Base-by-base conservation (phyloP, 2,329 filamentous ascomycete genomes). In the Golovinomyces cichoracearum region DNA sequence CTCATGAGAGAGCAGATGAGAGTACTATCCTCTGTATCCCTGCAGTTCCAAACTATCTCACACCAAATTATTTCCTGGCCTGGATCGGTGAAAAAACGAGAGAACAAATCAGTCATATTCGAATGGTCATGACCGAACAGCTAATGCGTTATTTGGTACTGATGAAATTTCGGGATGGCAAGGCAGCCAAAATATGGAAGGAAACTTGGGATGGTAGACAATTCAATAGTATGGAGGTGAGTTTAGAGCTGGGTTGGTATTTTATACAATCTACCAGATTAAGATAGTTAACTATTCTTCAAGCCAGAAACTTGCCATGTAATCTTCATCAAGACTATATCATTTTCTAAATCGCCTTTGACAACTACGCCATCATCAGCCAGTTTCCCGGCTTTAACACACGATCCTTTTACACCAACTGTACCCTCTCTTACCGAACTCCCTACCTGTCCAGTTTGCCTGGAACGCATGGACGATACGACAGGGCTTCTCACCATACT, bases 391-490 rank as follows among this genome's bases (percentile, higher is more conserved):
- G 69, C 75, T 56, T 69, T 74, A 54, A 73, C 67, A 35, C 72
- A 77, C 55, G 75, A 80, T 56, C 72, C 76, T 2, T 77, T 83
- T 57, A 73, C 73, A 2, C 66, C 55, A 13, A 45, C 56, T 37
- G 93, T 88, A 0, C 82, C 86, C 1, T 80, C 83, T 46, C 70
- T 95, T 1, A 72, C 93, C 48, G 90, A 98, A 64, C 68, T 98
- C 12, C 90, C 90, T 1, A 95, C 90, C 1, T 98, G 90, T 54
- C 86, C 90, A 0, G 90, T 98, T 9, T 98, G 90, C 55, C 71
- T 98, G 4, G 90, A 98, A 62, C 79, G 88, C 45, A 98, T 98
- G 90, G 90, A 98, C 58, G 88, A 95, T 61, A 94, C 86, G 0
- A 92, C 85, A 0, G 90, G 90, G 0, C 69, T 98, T 2, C 74